Conservation (phyloP, 2,329 filamentous ascomycete species). For the Sarocladiaceae sp. region DNA sequence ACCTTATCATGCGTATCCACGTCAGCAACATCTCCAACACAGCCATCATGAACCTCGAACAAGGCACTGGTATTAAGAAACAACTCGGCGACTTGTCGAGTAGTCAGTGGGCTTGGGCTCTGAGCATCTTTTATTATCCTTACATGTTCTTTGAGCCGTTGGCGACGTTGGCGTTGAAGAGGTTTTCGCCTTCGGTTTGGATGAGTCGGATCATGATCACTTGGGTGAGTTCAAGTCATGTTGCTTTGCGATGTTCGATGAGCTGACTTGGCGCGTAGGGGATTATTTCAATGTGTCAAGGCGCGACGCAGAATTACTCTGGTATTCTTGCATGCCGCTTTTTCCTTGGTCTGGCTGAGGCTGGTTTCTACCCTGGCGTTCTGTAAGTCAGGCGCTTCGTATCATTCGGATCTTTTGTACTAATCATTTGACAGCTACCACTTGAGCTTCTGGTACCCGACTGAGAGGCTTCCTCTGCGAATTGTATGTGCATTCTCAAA, state of each 20-base stretch:
- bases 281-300: constrained; percentile 19
- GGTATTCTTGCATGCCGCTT: constrained; percentile 22
- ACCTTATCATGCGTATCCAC: constrained; percentile 21
- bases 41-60: constrained; percentile 23
- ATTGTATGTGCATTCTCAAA: constrained; percentile 16
- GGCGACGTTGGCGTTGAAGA: constrained; percentile 19
- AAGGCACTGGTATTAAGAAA: constrained; percentile 20
- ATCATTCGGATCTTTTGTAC: too few relatives aligned
- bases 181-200: constrained; percentile 18
- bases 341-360: constrained; percentile 22
- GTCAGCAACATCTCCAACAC: constrained; percentile 22
- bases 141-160: constrained; percentile 22
- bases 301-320: constrained; percentile 18
- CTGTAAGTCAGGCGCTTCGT: constrained; percentile 12
- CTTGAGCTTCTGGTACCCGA: constrained; percentile 28
- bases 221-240: constrained; percentile 12
- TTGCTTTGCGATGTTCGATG: background rate
- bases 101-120: constrained; percentile 20
- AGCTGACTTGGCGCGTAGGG: constrained; percentile 9
- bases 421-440: constrained; percentile 12
- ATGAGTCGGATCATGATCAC: constrained; percentile 23
- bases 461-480: constrained; percentile 24
- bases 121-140: constrained; percentile 21
- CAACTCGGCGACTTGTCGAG: constrained; percentile 18
- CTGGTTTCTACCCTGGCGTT: constrained; percentile 24